Evolutionary conservation across 2,329 filamentous ascomycete genomes (phyloP), one percentile per base, ranked within the genome.

Genomic region (Leptosphaerulina australis): DNA sequence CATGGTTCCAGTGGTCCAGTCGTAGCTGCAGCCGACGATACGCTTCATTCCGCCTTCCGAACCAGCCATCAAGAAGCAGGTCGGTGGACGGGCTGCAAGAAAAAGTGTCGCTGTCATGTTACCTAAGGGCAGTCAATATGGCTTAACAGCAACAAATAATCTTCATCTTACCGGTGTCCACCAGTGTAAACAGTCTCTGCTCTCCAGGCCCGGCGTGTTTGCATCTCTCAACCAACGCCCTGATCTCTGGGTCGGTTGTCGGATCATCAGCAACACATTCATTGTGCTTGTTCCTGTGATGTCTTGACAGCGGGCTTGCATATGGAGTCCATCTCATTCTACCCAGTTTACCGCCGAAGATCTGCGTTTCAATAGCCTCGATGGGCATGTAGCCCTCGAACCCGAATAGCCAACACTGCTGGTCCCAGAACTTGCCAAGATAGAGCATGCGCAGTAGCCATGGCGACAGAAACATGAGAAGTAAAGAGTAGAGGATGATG

Each of bases 31-130:
- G 12, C 76, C 62, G 4, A 80, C 58, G 3, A 74, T 74, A 6
- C 78, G 68, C 48, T 78, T 76, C 74, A 78, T 76, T 2, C 77
- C 77, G 4, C 74, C 75, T 51, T 79, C 78, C 1, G 61, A 59
- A 6, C 74, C 77, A n/a, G 70, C 74, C n/a, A 78, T 55, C 7
- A 80, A 57, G 43, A 78, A 69, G 25, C 70, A 74, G 1, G 74
- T 64, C 0, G 78, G 78, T 1, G 77, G 76, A 0, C 72, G 59
- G 6, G 55, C 59, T 3, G 75, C 74, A 12, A 58, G 49, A 53
- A 79, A 77, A 5, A 76, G 57, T 0, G 71, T 77, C 2, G 73
- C 74, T 4, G 75, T 78, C 70, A 78, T 73, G n/a, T 66, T 75
- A 34, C 67, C 66, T 11, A 12, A 20, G 14, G 0, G 8, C n/a